A percentile compares a stretch with the other conserved stretches of the same genome.
These are phyloP conservation scores for Phytophthora sojae DNA, from an alignment of 352 stramenopile species.

Conservation along the genomic window DNA sequence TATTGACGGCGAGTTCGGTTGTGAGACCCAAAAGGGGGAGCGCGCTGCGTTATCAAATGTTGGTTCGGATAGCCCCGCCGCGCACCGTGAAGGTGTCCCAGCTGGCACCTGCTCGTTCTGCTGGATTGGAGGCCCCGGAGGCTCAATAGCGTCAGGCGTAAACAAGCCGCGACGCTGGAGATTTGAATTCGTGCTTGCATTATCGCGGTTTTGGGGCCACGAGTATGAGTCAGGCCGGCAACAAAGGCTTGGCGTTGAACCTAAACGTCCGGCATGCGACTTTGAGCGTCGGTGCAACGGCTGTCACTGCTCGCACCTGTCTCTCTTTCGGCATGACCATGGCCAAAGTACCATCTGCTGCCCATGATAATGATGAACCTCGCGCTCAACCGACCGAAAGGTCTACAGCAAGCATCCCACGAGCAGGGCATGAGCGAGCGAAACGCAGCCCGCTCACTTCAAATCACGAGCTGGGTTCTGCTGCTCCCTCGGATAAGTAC, in stretches of 20 bases:
- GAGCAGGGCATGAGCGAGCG: too few species aligned
- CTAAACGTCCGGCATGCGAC: constrained; percentile 21
- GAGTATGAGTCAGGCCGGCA: constrained; percentile 31
- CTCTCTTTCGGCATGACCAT: constrained; percentile 16
- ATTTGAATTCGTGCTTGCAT: constrained; percentile 36
- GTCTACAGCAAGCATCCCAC: too few species aligned
- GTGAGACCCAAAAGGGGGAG: constrained; percentile 10
- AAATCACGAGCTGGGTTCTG: too few species aligned
- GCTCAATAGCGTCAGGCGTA: constrained; percentile 43
- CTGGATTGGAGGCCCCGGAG: constrained; percentile 13
- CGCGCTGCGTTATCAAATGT: constrained; percentile 38
- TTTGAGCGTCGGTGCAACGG: constrained; percentile 12
- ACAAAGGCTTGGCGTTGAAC: constrained; percentile 27
- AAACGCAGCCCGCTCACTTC: too few species aligned
- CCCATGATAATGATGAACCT: constrained; percentile 17
- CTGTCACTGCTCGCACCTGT: constrained; percentile 18
- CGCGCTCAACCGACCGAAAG: not conserved
- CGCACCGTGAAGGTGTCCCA: constrained; percentile 34
- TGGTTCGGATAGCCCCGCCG: constrained; percentile 23
- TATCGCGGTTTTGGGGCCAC: constrained; percentile 12
- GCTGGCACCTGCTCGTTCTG: constrained; percentile 29
- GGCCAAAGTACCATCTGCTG: constrained; percentile 20
- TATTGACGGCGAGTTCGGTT: constrained; percentile 22
- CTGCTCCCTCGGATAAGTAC: too few species aligned
- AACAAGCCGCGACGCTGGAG: constrained; percentile 31